Base-by-base conservation (phyloP, 2,329 filamentous ascomycete genomes). In the Chaetomiaceae sp. region DNA sequence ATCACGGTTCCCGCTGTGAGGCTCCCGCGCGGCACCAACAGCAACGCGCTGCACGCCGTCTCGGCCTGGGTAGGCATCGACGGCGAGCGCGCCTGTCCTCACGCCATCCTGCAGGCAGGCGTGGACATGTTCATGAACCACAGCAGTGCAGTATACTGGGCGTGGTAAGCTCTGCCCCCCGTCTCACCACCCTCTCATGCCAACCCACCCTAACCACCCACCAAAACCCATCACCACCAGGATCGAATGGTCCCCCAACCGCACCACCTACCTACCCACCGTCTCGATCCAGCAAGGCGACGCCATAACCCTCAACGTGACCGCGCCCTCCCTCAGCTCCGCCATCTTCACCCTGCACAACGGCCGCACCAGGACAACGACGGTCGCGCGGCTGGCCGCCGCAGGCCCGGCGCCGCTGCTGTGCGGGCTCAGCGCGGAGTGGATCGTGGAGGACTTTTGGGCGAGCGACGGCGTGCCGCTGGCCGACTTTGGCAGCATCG, bases 41-140 rank as follows among this genome's bases (percentile, higher is more conserved):
- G 60, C n/a, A 60, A 57, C 24, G 58, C 46, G 3, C 55, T 65
- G 17, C 71, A 74, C 54, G 69, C 71, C 38, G 72, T 71, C 76
- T 50, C 48, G 20, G 43, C 48, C 4, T 50, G 48, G 78, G 76
- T 81, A 8, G 78, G 78, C 19, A 81, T 82, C 46, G 78, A 81
- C 49, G 78, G 78, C 11, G 74, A 79, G 54, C 9, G 8, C 14
- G 77, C 74, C 5, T 80, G 75, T 60, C 59, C 58, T 15, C 66
- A 64, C 3, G 73, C 75, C 7, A 78, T 80, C 43, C 63, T 81
- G 5, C 76, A 80, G 59, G 74, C 75, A 1, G 78, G 77, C 26
- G 62, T 81, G 29, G 76, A 80, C 20, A 42, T 46, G 42, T 47
- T 24, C 24, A n/a, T 50, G 24, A 46, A 40, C 14, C n/a, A 42